phyloP scores from a whole-genome alignment of 345 rosid species.

The Psidium guajava region DNA sequence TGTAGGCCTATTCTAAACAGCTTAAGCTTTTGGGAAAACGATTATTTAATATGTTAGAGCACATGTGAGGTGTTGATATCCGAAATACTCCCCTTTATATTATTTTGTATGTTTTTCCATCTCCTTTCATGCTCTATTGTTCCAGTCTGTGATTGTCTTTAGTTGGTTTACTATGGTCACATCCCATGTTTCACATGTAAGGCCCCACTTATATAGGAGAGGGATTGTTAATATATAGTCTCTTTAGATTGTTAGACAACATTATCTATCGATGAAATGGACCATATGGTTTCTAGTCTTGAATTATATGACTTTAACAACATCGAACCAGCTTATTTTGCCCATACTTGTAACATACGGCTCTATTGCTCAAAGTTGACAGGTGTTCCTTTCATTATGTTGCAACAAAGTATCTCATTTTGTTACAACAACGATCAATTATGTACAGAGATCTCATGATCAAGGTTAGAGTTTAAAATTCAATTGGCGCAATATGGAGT shows the following conservation, averaged over 20 bases:
- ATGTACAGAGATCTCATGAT: not conserved
- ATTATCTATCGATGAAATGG: not conserved
- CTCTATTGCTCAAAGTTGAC: not conserved
- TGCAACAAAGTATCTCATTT: not conserved
- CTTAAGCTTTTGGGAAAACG: not conserved
- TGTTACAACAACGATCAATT: not conserved
- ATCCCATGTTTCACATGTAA: not conserved
- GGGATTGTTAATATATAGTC: not conserved
- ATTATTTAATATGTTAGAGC: not conserved
- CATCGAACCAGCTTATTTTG: not conserved
- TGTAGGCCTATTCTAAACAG: not conserved
- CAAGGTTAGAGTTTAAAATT: not conserved
- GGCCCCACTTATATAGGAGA: not conserved
- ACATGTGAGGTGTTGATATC: not conserved
- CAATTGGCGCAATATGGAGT: not conserved
- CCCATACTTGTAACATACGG: not conserved
- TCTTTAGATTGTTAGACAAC: not conserved
- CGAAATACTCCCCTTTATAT: not conserved
- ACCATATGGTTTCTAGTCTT: not conserved
- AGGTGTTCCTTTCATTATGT: not conserved
- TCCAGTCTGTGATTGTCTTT: not conserved
- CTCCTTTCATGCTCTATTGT: not conserved
- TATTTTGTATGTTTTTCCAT: not conserved
- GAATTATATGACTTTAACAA: not conserved
- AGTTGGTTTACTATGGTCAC: not conserved